Evolutionary conservation across 202 grass and related monocot species (phyloP), one percentile per base, ranked within the genome.

Genomic region (Bolboschoenoplectus hybrid): DNA sequence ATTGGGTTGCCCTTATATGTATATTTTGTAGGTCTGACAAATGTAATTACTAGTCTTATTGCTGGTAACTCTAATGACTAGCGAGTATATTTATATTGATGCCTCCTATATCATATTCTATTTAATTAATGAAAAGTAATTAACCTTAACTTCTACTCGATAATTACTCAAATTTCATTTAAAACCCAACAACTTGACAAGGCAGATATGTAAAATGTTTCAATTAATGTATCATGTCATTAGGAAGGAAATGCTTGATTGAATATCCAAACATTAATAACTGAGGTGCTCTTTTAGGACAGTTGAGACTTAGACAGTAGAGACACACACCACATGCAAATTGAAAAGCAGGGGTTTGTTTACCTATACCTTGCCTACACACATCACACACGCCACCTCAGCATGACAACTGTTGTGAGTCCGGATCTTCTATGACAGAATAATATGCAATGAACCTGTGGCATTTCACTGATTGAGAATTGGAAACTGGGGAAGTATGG

Each of bases 291-390:
- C 7, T 74, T 78, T 78, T 76, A 6, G 1, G 73, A 56, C 32
- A 58, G 35, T 79, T 80, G 75, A 80, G 36, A 60, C 35, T 26
- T 26, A 26, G 26, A 26, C 26, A 26, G 26, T 26, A 58, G 3
- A 3, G 9, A 53, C 46, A 53, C 70, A 50, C 32, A 51, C 12
- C 20, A 76, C 20, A 52, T 11, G 49, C 50, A 76, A 76, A 76
- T 52, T 76, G 4, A 2, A 80, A 80, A n/a, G 36, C 75, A 44
- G 53, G 43, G 53, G 75, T 76, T 80, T 56, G 75, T 76, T 80
- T 56, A 79, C 75, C 75, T 80, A 61, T 53, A 80, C 36, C 75
- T 61, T 41, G 53, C 75, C 75, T 80, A 60, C 35, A 78, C 51
- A 41, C 45, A 51, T 16, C 5, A 9, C 26, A 51, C 49, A 7